Evolutionary conservation across 306 rosid genomes (phyloP), one percentile per base, ranked within the genome.

Genomic region (Cotoneaster glaucophyllus): DNA sequence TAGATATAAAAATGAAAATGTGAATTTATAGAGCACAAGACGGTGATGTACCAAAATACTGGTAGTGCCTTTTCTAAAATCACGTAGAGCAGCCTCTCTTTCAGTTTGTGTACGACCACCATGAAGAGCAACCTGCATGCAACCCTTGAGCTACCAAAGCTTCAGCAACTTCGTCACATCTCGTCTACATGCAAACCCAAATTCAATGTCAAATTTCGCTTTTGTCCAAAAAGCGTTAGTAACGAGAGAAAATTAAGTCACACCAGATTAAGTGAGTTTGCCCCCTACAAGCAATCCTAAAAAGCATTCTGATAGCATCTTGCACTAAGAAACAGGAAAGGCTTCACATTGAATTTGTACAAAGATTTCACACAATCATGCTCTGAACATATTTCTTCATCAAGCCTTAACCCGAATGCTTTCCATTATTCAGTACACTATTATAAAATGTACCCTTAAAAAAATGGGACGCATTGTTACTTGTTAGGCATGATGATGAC

Each of bases 21-120:
- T n/a, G 25, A 78, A 50, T 53, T 21, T 8, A 43, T 28, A 13
- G 48, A 50, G 21, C 54, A 15, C 8, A 17, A 17, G 54, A 6
- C 3, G 31, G 70, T 63, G 70, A 71, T 43, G 74, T 88, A 90
- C 97, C 96, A 92, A 85, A 69, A 92, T 92, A 85, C 76, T 86
- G 79, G 96, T 90, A 61, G 92, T 82, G 83, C 93, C 84, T 85
- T 82, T 90, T 74, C 96, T 86, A 73, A 92, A 92, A 74, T 88
- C 88, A 50, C 84, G 89, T 79, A 92, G 71, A 41, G 97, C 97
- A 74, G 93, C 84, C 85, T 92, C 97, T 85, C 97, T 85, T 87
- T 92, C 97, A 71, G 61, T 80, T 71, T 92, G 97, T 81, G 91
- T 85, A 57, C 96, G 97, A 62, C 97, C 97, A 77, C 97, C 96